Conservation (phyloP, 192 early-diverging fungal genomes). For the Chytriomyces confervae region DNA sequence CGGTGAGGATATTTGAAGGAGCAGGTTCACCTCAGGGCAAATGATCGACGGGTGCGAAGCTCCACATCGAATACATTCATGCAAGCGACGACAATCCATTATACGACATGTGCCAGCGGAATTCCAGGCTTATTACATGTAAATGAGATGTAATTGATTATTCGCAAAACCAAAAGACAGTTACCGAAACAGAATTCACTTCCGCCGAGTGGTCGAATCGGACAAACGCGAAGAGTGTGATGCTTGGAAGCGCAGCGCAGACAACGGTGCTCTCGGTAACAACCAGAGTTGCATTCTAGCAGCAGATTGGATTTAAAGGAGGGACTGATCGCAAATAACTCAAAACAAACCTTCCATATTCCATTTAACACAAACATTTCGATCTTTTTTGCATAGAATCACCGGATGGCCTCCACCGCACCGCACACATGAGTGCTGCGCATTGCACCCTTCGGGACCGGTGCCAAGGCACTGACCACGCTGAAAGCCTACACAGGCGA, state of each 20-base stretch:
- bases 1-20: background rate
- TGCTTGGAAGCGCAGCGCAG: slow-evolving; percentile 39
- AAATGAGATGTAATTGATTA: slow-evolving; percentile 2
- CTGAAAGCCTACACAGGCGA: slow-evolving; percentile 34
- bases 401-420: slow-evolving; percentile 35
- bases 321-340: background rate
- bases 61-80: slow-evolving; percentile 44
- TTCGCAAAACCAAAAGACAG: background rate
- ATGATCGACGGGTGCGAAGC: slow-evolving; percentile 41
- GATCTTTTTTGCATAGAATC: slow-evolving; percentile 45
- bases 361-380: slow-evolving; percentile 47
- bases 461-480: slow-evolving; percentile 33
- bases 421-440: slow-evolving; percentile 35
- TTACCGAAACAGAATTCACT: slow-evolving; percentile 43
- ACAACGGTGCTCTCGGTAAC: slow-evolving; percentile 42
- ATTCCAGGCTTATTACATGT: slow-evolving; percentile 37
- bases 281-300: slow-evolving; percentile 32
- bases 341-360: slow-evolving; percentile 37
- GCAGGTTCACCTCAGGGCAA: slow-evolving; percentile 34
- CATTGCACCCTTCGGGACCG: slow-evolving; percentile 22
- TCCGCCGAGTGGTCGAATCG: slow-evolving; percentile 38
- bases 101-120: slow-evolving; percentile 41
- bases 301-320: slow-evolving; percentile 8
- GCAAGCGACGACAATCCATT: slow-evolving; percentile 40
- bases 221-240: slow-evolving; percentile 41